These are phyloP conservation scores for Claviceps humidiphila DNA, from an alignment of 2,329 filamentous ascomycete species.

Conservation along the genomic window DNA sequence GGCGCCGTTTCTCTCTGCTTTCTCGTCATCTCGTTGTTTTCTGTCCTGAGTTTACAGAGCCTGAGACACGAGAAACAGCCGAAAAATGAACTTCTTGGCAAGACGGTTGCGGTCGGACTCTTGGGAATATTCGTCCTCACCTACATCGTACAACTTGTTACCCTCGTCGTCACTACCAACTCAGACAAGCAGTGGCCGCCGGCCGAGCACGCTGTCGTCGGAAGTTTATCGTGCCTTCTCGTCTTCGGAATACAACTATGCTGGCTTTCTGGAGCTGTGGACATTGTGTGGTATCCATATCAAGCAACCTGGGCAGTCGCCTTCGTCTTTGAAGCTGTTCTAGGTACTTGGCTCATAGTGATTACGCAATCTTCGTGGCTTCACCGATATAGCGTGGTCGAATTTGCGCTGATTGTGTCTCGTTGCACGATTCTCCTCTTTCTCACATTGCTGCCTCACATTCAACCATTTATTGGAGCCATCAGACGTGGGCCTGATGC, in stretches of 20 bases:
- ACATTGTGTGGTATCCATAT: conserved; percentile 48
- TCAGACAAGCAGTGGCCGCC: conserved; percentile 25
- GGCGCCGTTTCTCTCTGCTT: conserved; percentile 45
- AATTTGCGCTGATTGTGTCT: conserved; percentile 9
- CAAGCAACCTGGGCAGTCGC: conserved; percentile 49
- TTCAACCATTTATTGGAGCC: conserved; percentile 15
- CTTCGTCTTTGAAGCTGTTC: conserved; percentile 38
- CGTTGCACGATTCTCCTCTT: conserved; percentile 16
- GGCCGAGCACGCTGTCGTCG: conserved; percentile 38
- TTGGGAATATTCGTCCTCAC: conserved; percentile 30
- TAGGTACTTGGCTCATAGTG: conserved; percentile 21
- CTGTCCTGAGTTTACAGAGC: conserved; percentile 40
- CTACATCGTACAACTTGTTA: conserved; percentile 33
- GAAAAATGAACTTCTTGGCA: conserved; percentile 10
- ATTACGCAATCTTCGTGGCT: conserved; percentile 3
- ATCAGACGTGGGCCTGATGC: conserved; percentile 28
- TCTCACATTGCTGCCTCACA: conserved; percentile 14
- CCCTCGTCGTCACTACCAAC: conserved; percentile 24
- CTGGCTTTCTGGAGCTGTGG: conserved; percentile 35
- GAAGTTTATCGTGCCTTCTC: conserved; percentile 46
- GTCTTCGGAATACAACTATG: conserved; percentile 50
- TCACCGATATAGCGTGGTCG: conserved; percentile 12
- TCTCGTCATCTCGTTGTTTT: conserved; percentile 33
- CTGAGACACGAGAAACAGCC: conserved; percentile 13
- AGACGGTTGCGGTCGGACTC: conserved; percentile 23